These are phyloP conservation scores for Bisporella sp. DNA, from an alignment of 2,329 filamentous ascomycete genomes.

Conservation along the genomic window DNA sequence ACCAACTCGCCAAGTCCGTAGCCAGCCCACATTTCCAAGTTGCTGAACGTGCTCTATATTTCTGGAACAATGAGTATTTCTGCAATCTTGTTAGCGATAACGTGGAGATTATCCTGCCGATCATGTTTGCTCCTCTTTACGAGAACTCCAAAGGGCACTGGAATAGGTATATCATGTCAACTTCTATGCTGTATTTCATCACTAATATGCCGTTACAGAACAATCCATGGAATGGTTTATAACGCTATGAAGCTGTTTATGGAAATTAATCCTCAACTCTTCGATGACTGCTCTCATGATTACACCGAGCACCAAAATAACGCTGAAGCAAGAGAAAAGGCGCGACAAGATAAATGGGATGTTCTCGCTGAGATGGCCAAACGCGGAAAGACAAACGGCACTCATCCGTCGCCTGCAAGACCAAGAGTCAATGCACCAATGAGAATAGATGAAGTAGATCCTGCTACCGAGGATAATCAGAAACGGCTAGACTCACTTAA, in stretches of 20 bases:
- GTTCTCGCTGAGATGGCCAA: constrained; percentile 75
- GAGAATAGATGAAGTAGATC: constrained; percentile 69
- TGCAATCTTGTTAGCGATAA: constrained; percentile 99
- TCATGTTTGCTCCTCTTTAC: constrained; percentile 98
- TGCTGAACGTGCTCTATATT: constrained; percentile 92
- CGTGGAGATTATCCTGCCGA: constrained; percentile 94
- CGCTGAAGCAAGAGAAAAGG: constrained; percentile 74
- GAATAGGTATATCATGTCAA: constrained; percentile 68
- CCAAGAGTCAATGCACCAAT: constrained; percentile 37
- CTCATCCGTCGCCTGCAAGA: constrained; percentile 28
- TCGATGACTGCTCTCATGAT: constrained; percentile 97
- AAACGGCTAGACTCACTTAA: constrained; percentile 85
- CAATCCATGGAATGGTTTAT: constrained; percentile 99
- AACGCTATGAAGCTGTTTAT: constrained; percentile 99
- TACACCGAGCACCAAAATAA: constrained; percentile 96
- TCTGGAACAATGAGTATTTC: constrained; percentile 99
- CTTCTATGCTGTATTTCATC: neutral
- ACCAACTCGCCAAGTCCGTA: constrained; percentile 94
- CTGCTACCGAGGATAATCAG: constrained; percentile 73
- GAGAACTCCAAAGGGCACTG: constrained; percentile 99
- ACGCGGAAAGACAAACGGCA: constrained; percentile 46
- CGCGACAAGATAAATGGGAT: constrained; percentile 84
- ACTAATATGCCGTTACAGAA: constrained; percentile 50
- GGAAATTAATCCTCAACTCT: constrained; percentile 98
- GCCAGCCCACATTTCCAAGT: constrained; percentile 99